phyloP scores from a whole-genome alignment of 352 stramenopile species.

The Globisporangium camurandrum region DNA sequence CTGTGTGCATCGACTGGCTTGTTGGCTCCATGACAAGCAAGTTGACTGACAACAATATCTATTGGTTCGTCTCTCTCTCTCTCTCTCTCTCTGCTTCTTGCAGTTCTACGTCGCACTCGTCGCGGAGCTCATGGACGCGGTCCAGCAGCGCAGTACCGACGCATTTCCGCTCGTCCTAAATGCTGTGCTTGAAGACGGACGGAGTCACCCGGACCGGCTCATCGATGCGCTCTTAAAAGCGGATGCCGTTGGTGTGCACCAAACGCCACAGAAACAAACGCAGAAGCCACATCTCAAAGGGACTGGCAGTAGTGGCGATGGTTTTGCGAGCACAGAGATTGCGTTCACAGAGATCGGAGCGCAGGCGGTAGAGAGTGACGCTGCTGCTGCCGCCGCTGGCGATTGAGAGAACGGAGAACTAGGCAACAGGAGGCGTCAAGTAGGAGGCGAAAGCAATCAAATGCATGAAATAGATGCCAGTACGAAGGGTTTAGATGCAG shows the following conservation, averaged over 20 bases:
- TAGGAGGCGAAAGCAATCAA: no score
- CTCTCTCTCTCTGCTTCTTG: not conserved
- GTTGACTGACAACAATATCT: no score
- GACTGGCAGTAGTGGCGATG: constrained; percentile 5
- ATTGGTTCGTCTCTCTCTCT: not conserved
- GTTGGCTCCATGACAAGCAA: no score
- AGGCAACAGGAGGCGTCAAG: constrained; percentile 13
- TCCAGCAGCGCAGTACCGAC: constrained; percentile 29
- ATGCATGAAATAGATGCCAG: not conserved
- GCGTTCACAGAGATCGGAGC: constrained; percentile 63
- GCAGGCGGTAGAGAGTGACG: constrained; percentile 19
- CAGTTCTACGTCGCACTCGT: constrained; percentile 43
- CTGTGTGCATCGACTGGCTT: not conserved
- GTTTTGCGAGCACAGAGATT: constrained; percentile 15
- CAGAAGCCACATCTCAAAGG: not conserved
- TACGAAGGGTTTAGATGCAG: no score
- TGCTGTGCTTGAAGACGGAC: constrained; percentile 38
- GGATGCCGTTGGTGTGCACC: not conserved
- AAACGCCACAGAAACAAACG: not conserved
- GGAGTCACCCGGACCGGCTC: constrained; percentile 23
- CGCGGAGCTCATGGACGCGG: constrained; percentile 30
- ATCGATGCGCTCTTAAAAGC: constrained; percentile 28
- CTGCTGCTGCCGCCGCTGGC: not conserved
- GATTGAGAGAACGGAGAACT: constrained; percentile 14
- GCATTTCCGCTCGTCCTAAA: constrained; percentile 61